These are phyloP conservation scores for Hibiscus tridactylites DNA, from an alignment of 345 rosid genomes.

Conservation along the genomic window DNA sequence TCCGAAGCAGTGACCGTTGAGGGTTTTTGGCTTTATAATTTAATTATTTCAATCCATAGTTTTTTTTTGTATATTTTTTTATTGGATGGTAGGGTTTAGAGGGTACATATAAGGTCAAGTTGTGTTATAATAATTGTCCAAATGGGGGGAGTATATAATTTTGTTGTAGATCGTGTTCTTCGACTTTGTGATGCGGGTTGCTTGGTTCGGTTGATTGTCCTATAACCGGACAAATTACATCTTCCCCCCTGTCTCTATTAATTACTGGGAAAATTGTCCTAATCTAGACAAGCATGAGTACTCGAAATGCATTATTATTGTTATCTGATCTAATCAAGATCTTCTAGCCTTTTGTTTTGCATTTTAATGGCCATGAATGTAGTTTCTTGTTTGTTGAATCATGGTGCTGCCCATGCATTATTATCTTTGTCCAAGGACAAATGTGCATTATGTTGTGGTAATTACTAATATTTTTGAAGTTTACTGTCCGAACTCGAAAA, in stretches of 20 bases:
- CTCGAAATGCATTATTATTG: not conserved
- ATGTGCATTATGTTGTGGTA: not conserved
- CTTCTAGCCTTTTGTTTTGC: not conserved
- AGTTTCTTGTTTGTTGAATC: not conserved
- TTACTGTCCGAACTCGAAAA: not conserved
- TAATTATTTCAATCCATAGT: not conserved
- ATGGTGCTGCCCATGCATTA: not conserved
- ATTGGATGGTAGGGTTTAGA: not conserved
- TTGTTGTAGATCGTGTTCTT: slow-evolving; percentile 6
- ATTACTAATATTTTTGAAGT: not conserved
- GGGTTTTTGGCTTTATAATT: not conserved
- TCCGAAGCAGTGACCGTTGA: slow-evolving; percentile 10
- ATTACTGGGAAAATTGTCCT: not conserved
- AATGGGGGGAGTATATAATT: not conserved
- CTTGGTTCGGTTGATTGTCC: not conserved
- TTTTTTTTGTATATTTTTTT: not conserved
- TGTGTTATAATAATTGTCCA: not conserved
- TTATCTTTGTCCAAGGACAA: not conserved
- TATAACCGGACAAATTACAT: not conserved
- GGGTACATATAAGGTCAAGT: not conserved
- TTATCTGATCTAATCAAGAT: not conserved
- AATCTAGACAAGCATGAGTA: not conserved
- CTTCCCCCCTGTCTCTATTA: not conserved
- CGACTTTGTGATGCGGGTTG: not conserved
- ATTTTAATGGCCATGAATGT: not conserved